These are phyloP conservation scores for Colletotrichum sp. DNA, from an alignment of 2,329 filamentous ascomycete species.

Conservation along the genomic window DNA sequence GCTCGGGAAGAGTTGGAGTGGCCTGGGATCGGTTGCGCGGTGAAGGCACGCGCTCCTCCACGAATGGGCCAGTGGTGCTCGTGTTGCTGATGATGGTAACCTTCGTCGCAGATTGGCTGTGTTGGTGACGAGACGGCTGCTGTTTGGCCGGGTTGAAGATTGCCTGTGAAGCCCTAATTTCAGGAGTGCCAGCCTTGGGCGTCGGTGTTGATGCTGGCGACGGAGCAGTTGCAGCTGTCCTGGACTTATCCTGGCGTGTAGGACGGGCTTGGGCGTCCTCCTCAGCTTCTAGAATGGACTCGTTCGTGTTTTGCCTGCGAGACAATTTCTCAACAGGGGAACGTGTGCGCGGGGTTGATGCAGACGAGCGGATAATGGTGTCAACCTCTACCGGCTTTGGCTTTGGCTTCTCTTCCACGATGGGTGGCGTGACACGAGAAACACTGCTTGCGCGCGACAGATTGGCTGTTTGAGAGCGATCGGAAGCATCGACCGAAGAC, in stretches of 20 bases:
- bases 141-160: constrained; percentile 23
- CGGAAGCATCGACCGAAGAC: constrained; percentile 50
- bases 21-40: constrained; percentile 29
- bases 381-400: constrained; percentile 26
- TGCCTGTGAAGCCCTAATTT: constrained; percentile 19
- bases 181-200: constrained; percentile 1
- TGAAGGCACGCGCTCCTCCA: constrained; percentile 36
- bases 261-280: constrained; percentile 33
- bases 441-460: constrained; percentile 45
- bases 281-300: constrained; percentile 50
- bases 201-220: not conserved
- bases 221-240: not conserved
- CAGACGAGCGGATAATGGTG: constrained; percentile 13
- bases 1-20: constrained; percentile 19
- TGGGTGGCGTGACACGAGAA: constrained; percentile 39
- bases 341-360: constrained; percentile 27
- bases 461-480: constrained; percentile 46
- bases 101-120: constrained; percentile 33
- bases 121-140: constrained; percentile 22
- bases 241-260: not conserved
- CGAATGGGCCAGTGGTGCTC: constrained; percentile 32
- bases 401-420: constrained; percentile 41
- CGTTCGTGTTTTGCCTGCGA: constrained; percentile 28
- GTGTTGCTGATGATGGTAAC: constrained; percentile 36
- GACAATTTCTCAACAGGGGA: constrained; percentile 36